phyloP scores from a whole-genome alignment of 768 basidiomycete species.

The Panaeolus cyanescens region DNA sequence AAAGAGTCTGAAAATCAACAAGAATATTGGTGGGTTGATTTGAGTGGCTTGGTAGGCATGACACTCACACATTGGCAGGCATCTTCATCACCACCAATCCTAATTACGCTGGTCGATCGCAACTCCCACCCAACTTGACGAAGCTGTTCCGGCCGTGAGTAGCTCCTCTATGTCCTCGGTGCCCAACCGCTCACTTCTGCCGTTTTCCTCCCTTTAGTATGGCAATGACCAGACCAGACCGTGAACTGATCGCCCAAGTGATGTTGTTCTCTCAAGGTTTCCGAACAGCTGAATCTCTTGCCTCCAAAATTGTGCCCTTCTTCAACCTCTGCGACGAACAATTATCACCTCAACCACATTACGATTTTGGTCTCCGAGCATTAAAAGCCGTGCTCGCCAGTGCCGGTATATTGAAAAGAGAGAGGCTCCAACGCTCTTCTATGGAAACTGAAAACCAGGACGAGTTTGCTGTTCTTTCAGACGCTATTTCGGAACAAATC shows the following conservation, averaged over 20 bases:
- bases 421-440: conserved; percentile 64
- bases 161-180: background rate
- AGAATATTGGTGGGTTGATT: conserved; percentile 74
- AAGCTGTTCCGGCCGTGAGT: conserved; percentile 92
- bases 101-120: conserved; percentile 96
- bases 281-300: conserved; percentile 95
- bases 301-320: conserved; percentile 98
- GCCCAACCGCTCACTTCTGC: conserved; percentile 6
- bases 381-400: conserved; percentile 95
- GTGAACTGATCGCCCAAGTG: conserved; percentile 98
- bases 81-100: conserved; percentile 99
- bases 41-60: background rate
- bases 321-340: conserved; percentile 99
- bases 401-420: conserved; percentile 96
- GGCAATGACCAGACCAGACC: conserved; percentile 99
- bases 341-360: conserved; percentile 95
- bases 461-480: conserved; percentile 59
- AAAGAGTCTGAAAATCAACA: conserved; percentile 89
- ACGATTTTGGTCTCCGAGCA: conserved; percentile 98
- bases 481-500: conserved; percentile 84
- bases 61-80: conserved; percentile 41
- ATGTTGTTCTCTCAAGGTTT: conserved; percentile 99
- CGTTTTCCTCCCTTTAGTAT: conserved; percentile 56
- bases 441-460: conserved; percentile 40
- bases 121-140: conserved; percentile 83